These are phyloP conservation scores for Fusarium graminum DNA, from an alignment of 2,329 filamentous ascomycete species.

Conservation along the genomic window DNA sequence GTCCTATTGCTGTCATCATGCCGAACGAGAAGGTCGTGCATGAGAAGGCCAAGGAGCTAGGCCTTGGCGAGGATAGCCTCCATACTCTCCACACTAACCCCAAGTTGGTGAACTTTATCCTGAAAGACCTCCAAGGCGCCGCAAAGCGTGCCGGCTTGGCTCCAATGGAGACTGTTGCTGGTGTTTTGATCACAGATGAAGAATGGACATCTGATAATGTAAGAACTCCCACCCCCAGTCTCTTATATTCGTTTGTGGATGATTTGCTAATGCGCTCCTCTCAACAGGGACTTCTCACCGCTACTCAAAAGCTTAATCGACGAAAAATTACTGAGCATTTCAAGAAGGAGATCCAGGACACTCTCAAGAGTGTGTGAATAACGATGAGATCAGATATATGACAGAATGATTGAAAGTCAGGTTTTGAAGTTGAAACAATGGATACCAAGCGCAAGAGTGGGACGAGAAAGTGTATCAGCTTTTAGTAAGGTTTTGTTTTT, in stretches of 20 bases:
- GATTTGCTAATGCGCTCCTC: conserved; percentile 37
- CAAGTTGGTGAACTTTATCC: conserved; percentile 71
- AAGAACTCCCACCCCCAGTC: conserved; percentile 58
- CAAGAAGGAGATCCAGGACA: conserved; percentile 63
- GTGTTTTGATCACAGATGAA: conserved; percentile 83
- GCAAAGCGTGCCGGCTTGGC: conserved; percentile 76
- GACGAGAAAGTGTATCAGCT: conserved; percentile 13
- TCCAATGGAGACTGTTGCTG: conserved; percentile 80
- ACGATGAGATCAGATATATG: conserved; percentile 9
- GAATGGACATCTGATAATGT: conserved; percentile 91
- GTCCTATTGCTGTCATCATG: conserved; percentile 85
- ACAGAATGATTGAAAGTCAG: conserved; percentile 16
- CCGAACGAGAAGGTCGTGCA: conserved; percentile 74
- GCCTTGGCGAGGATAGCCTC: conserved; percentile 76
- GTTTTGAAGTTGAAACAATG: conserved; percentile 35
- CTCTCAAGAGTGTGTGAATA: conserved; percentile 52
- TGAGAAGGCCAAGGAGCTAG: conserved; percentile 70
- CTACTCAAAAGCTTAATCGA: conserved; percentile 72
- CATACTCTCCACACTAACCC: conserved; percentile 75
- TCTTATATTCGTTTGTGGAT: neutral
- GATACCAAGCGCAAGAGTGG: conserved; percentile 41
- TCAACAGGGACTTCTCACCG: conserved; percentile 69
- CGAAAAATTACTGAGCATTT: conserved; percentile 64
- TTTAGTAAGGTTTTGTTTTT: conserved; percentile 33
- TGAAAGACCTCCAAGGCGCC: conserved; percentile 76